Conservation (phyloP, 176 grass and related monocot genomes). For the Ensete ventricosum region DNA sequence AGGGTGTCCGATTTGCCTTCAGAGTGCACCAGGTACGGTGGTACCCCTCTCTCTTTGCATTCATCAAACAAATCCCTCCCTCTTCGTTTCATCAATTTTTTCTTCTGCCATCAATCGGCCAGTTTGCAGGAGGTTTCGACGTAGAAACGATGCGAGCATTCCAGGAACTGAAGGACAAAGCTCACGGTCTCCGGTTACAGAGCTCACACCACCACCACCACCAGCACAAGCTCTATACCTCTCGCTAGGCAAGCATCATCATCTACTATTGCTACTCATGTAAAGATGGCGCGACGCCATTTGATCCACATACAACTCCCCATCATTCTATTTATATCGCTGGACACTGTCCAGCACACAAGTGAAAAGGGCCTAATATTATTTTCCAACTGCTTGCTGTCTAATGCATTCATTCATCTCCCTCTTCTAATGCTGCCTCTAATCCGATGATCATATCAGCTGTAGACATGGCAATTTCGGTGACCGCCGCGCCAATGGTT, state of each 20-base stretch:
- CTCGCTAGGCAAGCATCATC: not conserved
- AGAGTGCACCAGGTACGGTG: conserved; percentile 80
- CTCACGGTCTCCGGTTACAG: conserved; percentile 47
- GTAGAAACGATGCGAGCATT: conserved; percentile 92
- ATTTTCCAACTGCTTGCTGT: conserved; percentile 1
- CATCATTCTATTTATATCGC: conserved; percentile 4
- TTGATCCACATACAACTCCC: not conserved
- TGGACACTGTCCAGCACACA: conserved; percentile 1
- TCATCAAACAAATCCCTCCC: not conserved
- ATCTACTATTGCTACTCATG: not conserved
- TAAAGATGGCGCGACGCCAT: conserved; percentile 11
- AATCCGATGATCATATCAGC: conserved; percentile 56
- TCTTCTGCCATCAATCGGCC: not conserved
- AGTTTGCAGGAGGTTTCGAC: conserved; percentile 95
- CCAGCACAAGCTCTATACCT: conserved; percentile 45
- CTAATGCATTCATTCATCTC: conserved; percentile 2
- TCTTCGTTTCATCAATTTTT: not conserved
- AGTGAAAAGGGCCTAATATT: not conserved
- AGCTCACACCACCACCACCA: conserved; percentile 38
- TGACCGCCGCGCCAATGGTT: conserved; percentile 52
- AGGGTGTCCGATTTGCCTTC: conserved; percentile 89
- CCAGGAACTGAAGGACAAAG: conserved; percentile 94
- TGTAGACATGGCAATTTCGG: conserved; percentile 36
- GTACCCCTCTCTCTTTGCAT: not conserved
- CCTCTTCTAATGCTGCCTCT: conserved; percentile 17